Evolutionary conservation across 2,329 filamentous ascomycete genomes (phyloP), one percentile per base, ranked within the genome.

Genomic region (Paecilomyces variotii): DNA sequence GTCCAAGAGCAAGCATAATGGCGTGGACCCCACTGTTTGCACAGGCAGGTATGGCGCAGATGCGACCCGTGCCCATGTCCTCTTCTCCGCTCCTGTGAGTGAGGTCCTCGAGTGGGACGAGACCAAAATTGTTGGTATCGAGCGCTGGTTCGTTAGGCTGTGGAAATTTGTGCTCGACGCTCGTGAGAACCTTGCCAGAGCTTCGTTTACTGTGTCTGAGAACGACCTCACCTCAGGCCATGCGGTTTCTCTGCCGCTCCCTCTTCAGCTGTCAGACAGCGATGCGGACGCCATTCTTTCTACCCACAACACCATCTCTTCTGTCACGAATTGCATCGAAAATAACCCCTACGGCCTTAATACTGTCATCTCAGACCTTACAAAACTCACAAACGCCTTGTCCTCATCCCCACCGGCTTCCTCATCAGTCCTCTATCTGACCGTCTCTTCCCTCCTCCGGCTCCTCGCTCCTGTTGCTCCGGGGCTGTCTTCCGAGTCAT

Each of bases 1-100:
- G 91, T 94, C 89, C 45, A 96, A 96, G 76, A 95, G 90, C 67
- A 96, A 96, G 73, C 82, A 94, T 76, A 96, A 96, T 68, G 91
- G 91, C 27, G 90, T 96, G 5, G 90, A 96, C 68, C 91, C 91
- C 0, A 85, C 84, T 0, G 79, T 78, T 0, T 89, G 88, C 62
- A 90, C 94, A 59, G 76, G 80, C 6, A 85, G 84, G 64, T 87
- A 94, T 65, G 91, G 91, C 25, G 89, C 91, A 1, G 91, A 96
- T 71, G 87, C 89, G 4, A 91, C 89, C 1, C 81, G 91, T 58
- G 90, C 90, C 3, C 91, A 96, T 70, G 89, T 96, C 70, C 81
- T 96, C 5, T 96, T 96, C 77, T 89, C 92, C 66, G 91, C 91
- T 0, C 90, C 91, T 0, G 88, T 95, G 12, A 85, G 81, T 50